These are phyloP conservation scores for Allomyces javanicus DNA, from an alignment of 192 early-diverging fungal species.

Conservation along the genomic window DNA sequence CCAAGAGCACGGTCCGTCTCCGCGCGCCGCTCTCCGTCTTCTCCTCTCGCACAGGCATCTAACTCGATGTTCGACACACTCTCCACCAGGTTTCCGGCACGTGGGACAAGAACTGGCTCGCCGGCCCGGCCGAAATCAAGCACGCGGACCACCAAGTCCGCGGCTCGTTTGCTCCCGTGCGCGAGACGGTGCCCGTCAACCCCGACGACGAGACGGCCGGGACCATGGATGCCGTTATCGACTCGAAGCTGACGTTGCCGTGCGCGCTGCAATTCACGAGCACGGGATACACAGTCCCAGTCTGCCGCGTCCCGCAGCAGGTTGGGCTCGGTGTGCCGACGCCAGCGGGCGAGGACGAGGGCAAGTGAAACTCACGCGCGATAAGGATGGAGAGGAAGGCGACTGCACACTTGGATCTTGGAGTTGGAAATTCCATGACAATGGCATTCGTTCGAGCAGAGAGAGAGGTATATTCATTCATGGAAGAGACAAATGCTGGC, in stretches of 20 bases:
- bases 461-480: too few species aligned
- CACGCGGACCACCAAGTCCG: slow-evolving; percentile 29
- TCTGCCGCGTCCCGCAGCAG: neutral
- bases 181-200: neutral
- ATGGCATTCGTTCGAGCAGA: too few species aligned
- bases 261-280: neutral
- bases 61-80: neutral
- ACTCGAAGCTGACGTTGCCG: neutral
- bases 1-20: slow-evolving; percentile 22
- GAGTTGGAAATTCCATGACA: too few species aligned
- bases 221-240: neutral
- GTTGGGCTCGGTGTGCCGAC: neutral
- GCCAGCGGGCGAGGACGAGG: neutral
- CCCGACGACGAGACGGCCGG: neutral
- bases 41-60: neutral
- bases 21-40: neutral
- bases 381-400: too few species aligned
- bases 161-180: slow-evolving; percentile 12
- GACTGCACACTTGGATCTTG: too few species aligned
- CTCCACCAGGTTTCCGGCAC: slow-evolving; percentile 15
- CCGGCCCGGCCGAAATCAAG: slow-evolving; percentile 19
- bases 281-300: neutral
- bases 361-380: too few species aligned
- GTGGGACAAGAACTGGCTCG: slow-evolving; percentile 20
- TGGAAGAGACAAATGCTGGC: too few species aligned